phyloP scores from a whole-genome alignment of 805 yeast species.

The Teunomyces kruisii region DNA sequence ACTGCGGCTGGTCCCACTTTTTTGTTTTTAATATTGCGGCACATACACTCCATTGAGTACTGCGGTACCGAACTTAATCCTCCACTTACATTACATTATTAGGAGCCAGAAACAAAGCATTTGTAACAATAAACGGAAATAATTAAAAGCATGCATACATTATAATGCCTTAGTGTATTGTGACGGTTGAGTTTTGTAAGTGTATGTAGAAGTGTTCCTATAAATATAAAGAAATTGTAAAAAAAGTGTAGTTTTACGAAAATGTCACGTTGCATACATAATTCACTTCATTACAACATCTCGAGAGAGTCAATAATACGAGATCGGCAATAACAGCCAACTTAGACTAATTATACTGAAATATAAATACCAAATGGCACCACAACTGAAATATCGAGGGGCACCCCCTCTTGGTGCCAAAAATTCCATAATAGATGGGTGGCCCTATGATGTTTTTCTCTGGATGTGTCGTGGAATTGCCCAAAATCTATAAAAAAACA shows the following conservation, averaged over 20 bases:
- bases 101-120: not conserved
- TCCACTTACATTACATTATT: not conserved
- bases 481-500: not conserved
- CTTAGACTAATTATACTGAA: no score
- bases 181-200: not conserved
- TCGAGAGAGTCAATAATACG: not conserved
- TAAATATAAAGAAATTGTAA: not conserved
- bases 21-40: not conserved
- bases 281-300: not conserved
- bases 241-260: not conserved
- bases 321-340: not conserved
- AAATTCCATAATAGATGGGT: not conserved
- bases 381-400: no score
- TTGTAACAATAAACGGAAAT: constrained; percentile 2
- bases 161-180: not conserved
- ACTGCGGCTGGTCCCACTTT: not conserved
- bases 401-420: no score
- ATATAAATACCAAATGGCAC: no score
- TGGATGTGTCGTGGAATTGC: not conserved
- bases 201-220: no score
- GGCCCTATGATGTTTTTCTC: not conserved
- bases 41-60: not conserved
- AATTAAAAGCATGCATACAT: not conserved
- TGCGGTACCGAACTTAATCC: not conserved
- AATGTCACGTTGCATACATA: not conserved